Evolutionary conservation across 768 basidiomycete species (phyloP).

Genomic region (Krasilnikovozyma curviuscula): DNA sequence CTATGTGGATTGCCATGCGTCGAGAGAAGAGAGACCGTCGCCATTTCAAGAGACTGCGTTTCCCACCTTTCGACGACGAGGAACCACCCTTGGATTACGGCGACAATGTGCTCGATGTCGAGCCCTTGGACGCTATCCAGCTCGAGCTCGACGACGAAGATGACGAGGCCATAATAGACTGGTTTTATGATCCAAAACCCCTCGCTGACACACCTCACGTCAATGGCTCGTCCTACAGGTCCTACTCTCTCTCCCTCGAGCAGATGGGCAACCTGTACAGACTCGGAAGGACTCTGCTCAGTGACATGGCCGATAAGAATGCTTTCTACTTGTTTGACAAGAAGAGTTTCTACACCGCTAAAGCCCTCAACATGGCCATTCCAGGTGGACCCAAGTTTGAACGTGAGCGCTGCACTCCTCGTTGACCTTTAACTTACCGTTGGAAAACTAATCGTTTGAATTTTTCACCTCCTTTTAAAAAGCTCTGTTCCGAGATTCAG

Average conservation of each 20-base stretch:
- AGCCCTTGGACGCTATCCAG: conserved; percentile 93
- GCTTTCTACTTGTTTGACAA: conserved; percentile 90
- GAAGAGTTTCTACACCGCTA: conserved; percentile 93
- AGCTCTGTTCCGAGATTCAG: conserved; percentile 78
- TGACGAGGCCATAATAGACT: conserved; percentile 75
- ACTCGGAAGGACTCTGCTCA: conserved; percentile 77
- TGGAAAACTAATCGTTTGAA: background rate
- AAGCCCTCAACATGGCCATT: conserved; percentile 89
- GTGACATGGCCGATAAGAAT: conserved; percentile 80
- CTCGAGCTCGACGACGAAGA: conserved; percentile 83
- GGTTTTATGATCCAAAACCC: conserved; percentile 97
- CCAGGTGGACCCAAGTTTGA: conserved; percentile 98
- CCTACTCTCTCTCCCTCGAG: conserved; percentile 80
- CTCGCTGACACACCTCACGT: conserved; percentile 66
- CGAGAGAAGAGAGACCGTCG: conserved; percentile 94
- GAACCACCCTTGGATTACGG: conserved; percentile 98
- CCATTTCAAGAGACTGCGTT: conserved; percentile 99
- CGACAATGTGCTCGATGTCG: conserved; percentile 94
- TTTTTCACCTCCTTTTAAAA: no score
- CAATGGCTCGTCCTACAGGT: conserved; percentile 82
- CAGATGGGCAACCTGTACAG: conserved; percentile 95
- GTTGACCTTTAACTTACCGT: background rate
- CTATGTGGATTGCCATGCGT: conserved; percentile 99
- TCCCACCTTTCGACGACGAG: conserved; percentile 98
- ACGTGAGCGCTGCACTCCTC: conserved; percentile 23